These are phyloP conservation scores for Dictyostelium gargantuum DNA, from an alignment of 208 protist species.

Conservation along the genomic window DNA sequence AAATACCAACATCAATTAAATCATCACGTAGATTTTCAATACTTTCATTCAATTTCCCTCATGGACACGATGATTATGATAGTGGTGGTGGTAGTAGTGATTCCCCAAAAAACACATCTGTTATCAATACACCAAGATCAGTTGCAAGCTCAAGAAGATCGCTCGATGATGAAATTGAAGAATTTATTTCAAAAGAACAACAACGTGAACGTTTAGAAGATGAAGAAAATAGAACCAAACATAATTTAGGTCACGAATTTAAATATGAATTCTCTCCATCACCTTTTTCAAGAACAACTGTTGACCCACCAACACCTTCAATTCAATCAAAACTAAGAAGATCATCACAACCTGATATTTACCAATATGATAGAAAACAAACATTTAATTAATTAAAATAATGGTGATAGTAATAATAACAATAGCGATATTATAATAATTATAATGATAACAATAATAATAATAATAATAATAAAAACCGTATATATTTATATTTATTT, in stretches of 20 bases:
- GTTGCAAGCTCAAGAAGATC: background rate
- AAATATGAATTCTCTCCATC: background rate
- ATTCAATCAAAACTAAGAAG: background rate
- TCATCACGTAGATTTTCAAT: slow-evolving; percentile 13
- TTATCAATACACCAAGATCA: background rate
- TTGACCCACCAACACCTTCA: background rate
- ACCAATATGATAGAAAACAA: background rate
- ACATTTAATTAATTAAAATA: background rate
- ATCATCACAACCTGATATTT: background rate
- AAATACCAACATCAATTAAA: slow-evolving; percentile 1
- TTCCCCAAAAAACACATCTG: no score
- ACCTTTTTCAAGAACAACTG: background rate
- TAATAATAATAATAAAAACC: no score
- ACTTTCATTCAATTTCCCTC: background rate
- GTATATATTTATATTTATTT: background rate
- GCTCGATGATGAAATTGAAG: background rate
- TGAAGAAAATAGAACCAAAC: background rate
- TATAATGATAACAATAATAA: background rate
- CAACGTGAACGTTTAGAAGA: background rate
- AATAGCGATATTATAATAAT: background rate
- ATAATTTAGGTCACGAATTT: background rate
- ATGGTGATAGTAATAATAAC: no score
- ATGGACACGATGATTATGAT: no score
- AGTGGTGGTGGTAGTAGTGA: background rate
- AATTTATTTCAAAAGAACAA: background rate